phyloP scores from a whole-genome alignment of 1,139 yeast genomes.

The Kodamaea fungicola region DNA sequence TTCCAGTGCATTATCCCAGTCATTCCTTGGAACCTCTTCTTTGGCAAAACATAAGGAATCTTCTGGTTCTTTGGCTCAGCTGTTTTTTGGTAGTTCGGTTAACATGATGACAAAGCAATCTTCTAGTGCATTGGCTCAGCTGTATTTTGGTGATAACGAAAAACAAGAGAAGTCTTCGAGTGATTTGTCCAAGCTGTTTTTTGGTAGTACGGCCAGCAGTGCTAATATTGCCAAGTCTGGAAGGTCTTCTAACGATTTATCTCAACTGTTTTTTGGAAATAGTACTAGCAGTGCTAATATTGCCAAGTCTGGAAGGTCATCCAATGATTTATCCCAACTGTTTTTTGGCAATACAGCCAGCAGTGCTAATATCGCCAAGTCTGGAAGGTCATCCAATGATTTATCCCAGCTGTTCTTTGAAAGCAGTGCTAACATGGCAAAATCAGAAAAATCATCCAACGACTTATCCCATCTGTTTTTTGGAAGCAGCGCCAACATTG shows the following conservation, averaged over 20 bases:
- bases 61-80: constrained; percentile 35
- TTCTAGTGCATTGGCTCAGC: constrained; percentile 16
- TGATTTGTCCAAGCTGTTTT: constrained; percentile 6
- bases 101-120: constrained; percentile 11
- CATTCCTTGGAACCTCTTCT: constrained; percentile 23
- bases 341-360: constrained; percentile 2
- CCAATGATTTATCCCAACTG: constrained; percentile 4
- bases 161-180: constrained; percentile 1
- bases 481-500: neutral
- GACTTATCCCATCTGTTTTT: constrained; percentile 6
- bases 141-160: constrained; percentile 19
- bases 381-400: constrained; percentile 30
- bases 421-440: constrained; percentile 6
- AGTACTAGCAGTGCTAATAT: constrained; percentile 9
- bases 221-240: constrained; percentile 29
- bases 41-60: constrained; percentile 36
- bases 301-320: no score
- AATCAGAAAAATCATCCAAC: neutral
- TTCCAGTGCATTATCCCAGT: constrained; percentile 32
- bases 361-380: no score
- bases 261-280: constrained; percentile 28
- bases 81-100: constrained; percentile 24
- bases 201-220: neutral
- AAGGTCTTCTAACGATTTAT: constrained; percentile 37
- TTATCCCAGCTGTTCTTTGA: constrained; percentile 33